These are phyloP conservation scores for Mortierella claussenii DNA, from an alignment of 192 early-diverging fungal genomes.

Conservation along the genomic window DNA sequence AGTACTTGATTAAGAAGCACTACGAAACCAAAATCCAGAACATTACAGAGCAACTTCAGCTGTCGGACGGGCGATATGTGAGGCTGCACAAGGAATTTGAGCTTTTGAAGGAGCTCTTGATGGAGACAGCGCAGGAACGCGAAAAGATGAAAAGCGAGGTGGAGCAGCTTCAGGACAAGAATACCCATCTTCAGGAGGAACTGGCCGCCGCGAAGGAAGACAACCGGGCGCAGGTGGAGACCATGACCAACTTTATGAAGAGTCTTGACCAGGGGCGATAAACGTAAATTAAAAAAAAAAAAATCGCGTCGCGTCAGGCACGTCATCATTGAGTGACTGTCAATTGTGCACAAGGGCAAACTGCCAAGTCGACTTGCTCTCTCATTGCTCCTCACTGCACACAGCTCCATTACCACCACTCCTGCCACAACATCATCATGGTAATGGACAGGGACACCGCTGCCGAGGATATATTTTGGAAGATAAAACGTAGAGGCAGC, in stretches of 20 bases:
- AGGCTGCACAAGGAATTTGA: constrained; percentile 47
- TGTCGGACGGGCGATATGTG: constrained; percentile 54
- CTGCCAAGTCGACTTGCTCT: too few relatives aligned
- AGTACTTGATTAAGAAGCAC: constrained; percentile 56
- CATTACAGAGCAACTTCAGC: constrained; percentile 53
- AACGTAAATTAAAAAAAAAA: too few relatives aligned
- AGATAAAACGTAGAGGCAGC: too few relatives aligned
- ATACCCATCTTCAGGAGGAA: constrained; percentile 40
- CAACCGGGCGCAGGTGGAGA: constrained; percentile 54
- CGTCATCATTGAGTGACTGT: too few relatives aligned
- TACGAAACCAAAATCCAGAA: constrained; percentile 57
- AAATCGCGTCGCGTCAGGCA: too few relatives aligned
- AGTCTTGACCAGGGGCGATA: constrained; percentile 26
- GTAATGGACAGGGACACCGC: too few relatives aligned
- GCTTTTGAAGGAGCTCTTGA: constrained; percentile 44
- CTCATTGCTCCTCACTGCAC: too few relatives aligned
- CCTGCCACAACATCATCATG: too few relatives aligned
- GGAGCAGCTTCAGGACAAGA: constrained; percentile 27
- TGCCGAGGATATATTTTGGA: too few relatives aligned
- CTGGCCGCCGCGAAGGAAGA: constrained; percentile 49
- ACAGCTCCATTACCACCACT: too few relatives aligned
- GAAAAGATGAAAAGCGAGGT: constrained; percentile 13
- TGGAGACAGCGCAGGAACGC: constrained; percentile 29
- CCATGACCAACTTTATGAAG: constrained; percentile 58
- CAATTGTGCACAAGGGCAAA: too few relatives aligned